A percentile compares a stretch with the other conserved stretches of the same genome.
phyloP scores from a whole-genome alignment of 1,139 yeast genomes.

The Suhomyces bolitotheri region DNA sequence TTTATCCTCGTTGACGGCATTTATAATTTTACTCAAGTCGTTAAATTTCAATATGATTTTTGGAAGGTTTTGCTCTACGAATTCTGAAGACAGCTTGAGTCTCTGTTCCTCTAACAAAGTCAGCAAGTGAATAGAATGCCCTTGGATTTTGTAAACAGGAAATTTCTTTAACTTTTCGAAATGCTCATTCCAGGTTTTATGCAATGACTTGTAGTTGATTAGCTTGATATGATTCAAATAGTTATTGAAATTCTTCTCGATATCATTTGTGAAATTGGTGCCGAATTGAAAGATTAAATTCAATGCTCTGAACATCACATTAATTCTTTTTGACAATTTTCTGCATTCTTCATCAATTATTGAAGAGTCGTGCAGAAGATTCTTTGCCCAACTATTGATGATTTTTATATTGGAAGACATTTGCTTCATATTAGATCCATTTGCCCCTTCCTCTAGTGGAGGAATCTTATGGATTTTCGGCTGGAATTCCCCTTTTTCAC shows the following conservation, averaged over 20 bases:
- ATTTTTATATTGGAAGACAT: conserved; percentile 26
- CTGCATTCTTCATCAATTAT: conserved; percentile 24
- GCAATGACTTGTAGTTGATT: conserved; percentile 49
- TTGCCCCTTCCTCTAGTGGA: conserved; percentile 1
- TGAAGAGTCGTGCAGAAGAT: conserved; percentile 22
- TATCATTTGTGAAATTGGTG: conserved; percentile 48
- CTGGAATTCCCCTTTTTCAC: conserved; percentile 2
- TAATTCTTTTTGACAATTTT: conserved; percentile 29
- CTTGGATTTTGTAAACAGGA: conserved; percentile 25
- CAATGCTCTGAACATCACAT: conserved; percentile 51
- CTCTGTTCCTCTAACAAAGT: conserved; percentile 30
- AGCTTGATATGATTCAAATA: conserved; percentile 49
- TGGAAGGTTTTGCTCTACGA: conserved; percentile 32
- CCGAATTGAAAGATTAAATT: conserved; percentile 61
- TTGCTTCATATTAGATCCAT: conserved; percentile 13
- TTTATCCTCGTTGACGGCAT: conserved; percentile 30
- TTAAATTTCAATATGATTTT: conserved; percentile 38
- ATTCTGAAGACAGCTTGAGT: conserved; percentile 25
- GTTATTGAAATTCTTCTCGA: conserved; percentile 53
- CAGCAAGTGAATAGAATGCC: conserved; percentile 21
- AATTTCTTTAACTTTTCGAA: conserved; percentile 43
- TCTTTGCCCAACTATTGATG: conserved; percentile 32
- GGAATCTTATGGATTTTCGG: conserved; percentile 14
- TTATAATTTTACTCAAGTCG: conserved; percentile 35
- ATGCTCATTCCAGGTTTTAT: conserved; percentile 49